Percentiles rank a stretch among this genome's conserved stretches.
Conservation (phyloP, 2,329 filamentous ascomycete genomes). For the Diaporthe longicolla region DNA sequence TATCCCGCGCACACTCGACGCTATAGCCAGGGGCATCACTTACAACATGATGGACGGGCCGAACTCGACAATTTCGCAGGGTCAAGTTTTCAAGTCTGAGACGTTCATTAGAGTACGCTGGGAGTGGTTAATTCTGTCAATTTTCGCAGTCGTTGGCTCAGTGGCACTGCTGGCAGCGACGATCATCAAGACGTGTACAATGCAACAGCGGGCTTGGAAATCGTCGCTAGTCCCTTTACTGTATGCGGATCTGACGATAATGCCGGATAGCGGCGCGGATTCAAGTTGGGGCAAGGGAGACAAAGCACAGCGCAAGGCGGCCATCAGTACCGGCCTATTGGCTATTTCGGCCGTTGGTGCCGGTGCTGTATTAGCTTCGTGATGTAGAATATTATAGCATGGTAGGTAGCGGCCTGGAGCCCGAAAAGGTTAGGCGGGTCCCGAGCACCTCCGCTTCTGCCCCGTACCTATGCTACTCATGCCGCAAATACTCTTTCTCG, state of each 20-base stretch:
- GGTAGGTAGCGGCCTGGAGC: too few relatives aligned
- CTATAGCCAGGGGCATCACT: constrained; percentile 2
- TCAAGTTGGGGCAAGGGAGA: not conserved
- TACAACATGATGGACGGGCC: constrained; percentile 2
- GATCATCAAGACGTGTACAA: not conserved
- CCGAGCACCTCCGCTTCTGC: too few relatives aligned
- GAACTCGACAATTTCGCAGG: not conserved
- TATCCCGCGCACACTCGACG: not conserved
- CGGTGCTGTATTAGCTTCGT: not conserved
- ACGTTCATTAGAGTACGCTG: not conserved
- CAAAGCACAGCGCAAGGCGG: constrained; percentile 7
- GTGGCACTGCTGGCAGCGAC: not conserved
- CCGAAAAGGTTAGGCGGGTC: too few relatives aligned
- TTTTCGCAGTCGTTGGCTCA: not conserved
- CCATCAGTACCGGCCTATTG: not conserved
- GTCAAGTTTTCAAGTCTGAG: not conserved
- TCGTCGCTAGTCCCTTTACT: not conserved
- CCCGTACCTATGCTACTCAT: too few relatives aligned
- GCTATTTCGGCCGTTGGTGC: not conserved
- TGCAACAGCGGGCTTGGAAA: constrained; percentile 10
- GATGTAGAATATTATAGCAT: not conserved
- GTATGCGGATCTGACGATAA: not conserved
- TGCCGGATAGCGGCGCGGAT: not conserved
- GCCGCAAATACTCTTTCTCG: too few relatives aligned
- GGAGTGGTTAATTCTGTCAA: not conserved